Conservation (phyloP, 2,329 filamentous ascomycete genomes). For the Neonectria punicea region DNA sequence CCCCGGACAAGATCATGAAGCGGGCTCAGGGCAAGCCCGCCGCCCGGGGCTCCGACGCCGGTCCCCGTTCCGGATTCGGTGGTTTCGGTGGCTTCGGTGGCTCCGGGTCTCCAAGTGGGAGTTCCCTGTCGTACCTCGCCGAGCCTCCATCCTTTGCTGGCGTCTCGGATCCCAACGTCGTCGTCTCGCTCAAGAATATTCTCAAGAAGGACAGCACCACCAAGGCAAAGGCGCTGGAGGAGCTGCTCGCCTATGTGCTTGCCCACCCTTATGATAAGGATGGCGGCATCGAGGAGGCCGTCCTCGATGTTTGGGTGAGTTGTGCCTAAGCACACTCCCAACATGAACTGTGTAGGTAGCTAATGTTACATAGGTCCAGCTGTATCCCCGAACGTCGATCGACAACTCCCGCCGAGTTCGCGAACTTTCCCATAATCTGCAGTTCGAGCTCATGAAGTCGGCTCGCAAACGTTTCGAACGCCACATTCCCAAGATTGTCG, state of each 20-base stretch:
- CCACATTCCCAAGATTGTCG: slow-evolving; percentile 79
- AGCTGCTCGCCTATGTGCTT: slow-evolving; percentile 75
- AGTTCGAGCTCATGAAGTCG: slow-evolving; percentile 69
- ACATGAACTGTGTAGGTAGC: slow-evolving; percentile 2
- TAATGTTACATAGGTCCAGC: slow-evolving; percentile 69
- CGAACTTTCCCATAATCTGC: slow-evolving; percentile 83
- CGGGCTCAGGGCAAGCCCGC: slow-evolving; percentile 42
- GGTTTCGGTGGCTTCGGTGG: slow-evolving; percentile 44
- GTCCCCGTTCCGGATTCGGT: slow-evolving; percentile 39
- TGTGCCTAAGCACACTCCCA: not conserved
- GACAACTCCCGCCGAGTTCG: slow-evolving; percentile 89
- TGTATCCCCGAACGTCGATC: slow-evolving; percentile 91
- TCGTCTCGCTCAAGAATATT: slow-evolving; percentile 92
- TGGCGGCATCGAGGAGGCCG: slow-evolving; percentile 77
- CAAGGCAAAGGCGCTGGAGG: slow-evolving; percentile 89
- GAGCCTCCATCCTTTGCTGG: slow-evolving; percentile 84
- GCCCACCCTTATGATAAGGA: slow-evolving; percentile 62
- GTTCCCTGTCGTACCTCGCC: slow-evolving; percentile 82
- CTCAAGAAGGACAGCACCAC: slow-evolving; percentile 94
- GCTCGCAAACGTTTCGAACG: slow-evolving; percentile 86
- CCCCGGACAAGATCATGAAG: slow-evolving; percentile 40
- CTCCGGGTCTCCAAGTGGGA: slow-evolving; percentile 57
- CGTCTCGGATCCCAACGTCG: slow-evolving; percentile 82
- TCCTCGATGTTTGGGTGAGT: slow-evolving; percentile 88
- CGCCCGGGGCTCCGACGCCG: slow-evolving; percentile 38